Base-by-base conservation (phyloP, 2,329 filamentous ascomycete species). In the Fusarium buxicola region DNA sequence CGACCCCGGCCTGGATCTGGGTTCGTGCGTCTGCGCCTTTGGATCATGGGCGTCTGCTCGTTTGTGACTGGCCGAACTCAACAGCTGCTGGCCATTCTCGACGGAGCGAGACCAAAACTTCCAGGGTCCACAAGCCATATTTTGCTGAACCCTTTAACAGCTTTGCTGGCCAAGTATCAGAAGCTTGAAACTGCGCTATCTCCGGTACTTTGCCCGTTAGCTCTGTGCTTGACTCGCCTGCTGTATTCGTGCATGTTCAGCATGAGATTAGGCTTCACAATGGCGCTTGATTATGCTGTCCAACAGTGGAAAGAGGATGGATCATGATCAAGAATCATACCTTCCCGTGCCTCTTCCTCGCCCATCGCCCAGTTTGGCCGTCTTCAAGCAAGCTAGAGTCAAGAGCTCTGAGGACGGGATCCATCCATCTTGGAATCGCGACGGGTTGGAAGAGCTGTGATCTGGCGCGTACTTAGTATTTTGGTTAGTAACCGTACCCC, bases 1-100 rank as follows among this genome's bases (percentile, higher is more conserved):
- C 15, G 35, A 21, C 21, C 46, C 25, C 41, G 9, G 24, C 12
- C 36, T 32, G 8, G 28, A 58, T 51, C 48, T 50, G 8, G 40
- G 18, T 47, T 24, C 35, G 39, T 49, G 38, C 36, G 24, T 28
- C 18, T 21, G 10, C 36, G 24, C 18, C 15, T 30, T 48, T 31
- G 28, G 31, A 44, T 44, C 61, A 63, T 65, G 61, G 62, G 48
- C 61, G 24, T 41, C 38, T 65, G 13, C 44, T 65, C 31, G 21
- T 16, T 21, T 54, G 36, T 61, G 36, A 65, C 32, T 65, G 61
- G 62, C 7, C 36, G 34, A 58, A 21, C 16, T 43, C 31, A 27
- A 34, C 27, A 28, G 16, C 25, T 6, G 28, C 31, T 49, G 15
- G 30, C 38, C 31, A 15, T 49, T 43, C 15, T 36, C 21, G n/a